Evolutionary conservation across 129 eudicot species (phyloP), one percentile per base, ranked within the genome.

Genomic region (Artemisia annua): DNA sequence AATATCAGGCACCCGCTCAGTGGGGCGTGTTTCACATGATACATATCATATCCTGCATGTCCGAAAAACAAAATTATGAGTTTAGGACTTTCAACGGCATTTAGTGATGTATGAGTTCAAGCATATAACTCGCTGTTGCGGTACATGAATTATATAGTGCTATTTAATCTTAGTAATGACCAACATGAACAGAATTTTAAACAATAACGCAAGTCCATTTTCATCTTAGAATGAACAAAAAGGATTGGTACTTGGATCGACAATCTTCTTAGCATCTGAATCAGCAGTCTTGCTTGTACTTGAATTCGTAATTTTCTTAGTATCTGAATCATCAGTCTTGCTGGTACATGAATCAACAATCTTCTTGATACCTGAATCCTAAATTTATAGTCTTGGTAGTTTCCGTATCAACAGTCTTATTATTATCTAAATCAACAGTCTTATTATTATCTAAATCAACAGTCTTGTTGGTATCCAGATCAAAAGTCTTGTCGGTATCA

Each of bases 21-120:
- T 91, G 96, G 73, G 75, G 69, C 17, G 85, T 96, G 90, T 74
- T 85, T 84, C 65, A 97, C 99, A 44, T 85, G 83, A 80, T 78
- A 85, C 55, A 95, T 79, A 82, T 95, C 96, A 79, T 97, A 90
- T 1, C 78, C 96, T 86, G 79, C 65, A 84, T 65, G 24, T 28
- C 30, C 30, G 52, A 67, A 69, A 66, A 81, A 44, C 68, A 64
- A 79, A 66, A 66, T 52, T 49, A 63, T 59, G 52, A 83, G 59
- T 51, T 76, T 59, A 57, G 16, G 39, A 32, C 44, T 39, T 39
- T 7, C 9, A 39, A 39, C 8, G 9, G 10, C 44, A 39, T 39
- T 13, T 32, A 55, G 13, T 67, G 26, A 65, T 65, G 43, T 20
- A 66, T 48, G 48, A 46, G 57, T 48, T 67, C 7, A 15, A 48